phyloP scores from a whole-genome alignment of 2,329 filamentous ascomycete genomes.

The Xylariaceae sp. region DNA sequence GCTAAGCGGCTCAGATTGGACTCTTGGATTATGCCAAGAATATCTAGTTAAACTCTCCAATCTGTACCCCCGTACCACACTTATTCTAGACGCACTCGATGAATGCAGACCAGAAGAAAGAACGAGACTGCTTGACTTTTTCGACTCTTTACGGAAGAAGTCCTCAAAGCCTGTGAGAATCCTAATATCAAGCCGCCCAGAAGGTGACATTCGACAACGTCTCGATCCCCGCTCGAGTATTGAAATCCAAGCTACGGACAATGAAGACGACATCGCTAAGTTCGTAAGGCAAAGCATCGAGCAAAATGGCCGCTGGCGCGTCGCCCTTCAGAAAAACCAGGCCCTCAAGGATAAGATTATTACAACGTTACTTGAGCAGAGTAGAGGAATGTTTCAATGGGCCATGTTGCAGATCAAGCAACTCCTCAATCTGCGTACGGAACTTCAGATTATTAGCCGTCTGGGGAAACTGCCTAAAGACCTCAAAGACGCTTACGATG shows the following conservation, averaged over 20 bases:
- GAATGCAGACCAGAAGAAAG: slow-evolving; percentile 3
- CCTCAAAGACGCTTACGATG: slow-evolving; percentile 12
- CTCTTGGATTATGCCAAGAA: slow-evolving; percentile 6
- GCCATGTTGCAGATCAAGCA: slow-evolving; percentile 12
- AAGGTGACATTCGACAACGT: slow-evolving; percentile 13
- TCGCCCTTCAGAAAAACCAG: neutral
- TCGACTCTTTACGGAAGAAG: slow-evolving; percentile 5
- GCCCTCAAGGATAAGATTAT: slow-evolving; percentile 8
- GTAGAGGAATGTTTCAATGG: slow-evolving; percentile 17
- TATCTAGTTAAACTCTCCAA: slow-evolving; percentile 3
- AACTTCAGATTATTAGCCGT: slow-evolving; percentile 2
- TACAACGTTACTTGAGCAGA: slow-evolving; percentile 1
- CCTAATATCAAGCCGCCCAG: slow-evolving; percentile 15
- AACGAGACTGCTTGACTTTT: slow-evolving; percentile 7
- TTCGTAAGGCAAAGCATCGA: slow-evolving; percentile 13
- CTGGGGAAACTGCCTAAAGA: slow-evolving; percentile 9
- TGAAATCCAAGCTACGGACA: slow-evolving; percentile 14
- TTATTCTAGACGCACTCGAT: slow-evolving; percentile 12
- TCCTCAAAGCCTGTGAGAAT: slow-evolving; percentile 8
- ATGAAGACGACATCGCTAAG: slow-evolving; percentile 7
- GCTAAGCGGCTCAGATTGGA: slow-evolving; percentile 6
- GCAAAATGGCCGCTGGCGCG: slow-evolving; percentile 6
- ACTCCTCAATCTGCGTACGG: slow-evolving; percentile 5
- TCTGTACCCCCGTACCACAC: slow-evolving; percentile 6
- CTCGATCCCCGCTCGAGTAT: slow-evolving; percentile 6